Conservation (phyloP, 2,329 filamentous ascomycete species). For the Ophiostoma piceae region DNA sequence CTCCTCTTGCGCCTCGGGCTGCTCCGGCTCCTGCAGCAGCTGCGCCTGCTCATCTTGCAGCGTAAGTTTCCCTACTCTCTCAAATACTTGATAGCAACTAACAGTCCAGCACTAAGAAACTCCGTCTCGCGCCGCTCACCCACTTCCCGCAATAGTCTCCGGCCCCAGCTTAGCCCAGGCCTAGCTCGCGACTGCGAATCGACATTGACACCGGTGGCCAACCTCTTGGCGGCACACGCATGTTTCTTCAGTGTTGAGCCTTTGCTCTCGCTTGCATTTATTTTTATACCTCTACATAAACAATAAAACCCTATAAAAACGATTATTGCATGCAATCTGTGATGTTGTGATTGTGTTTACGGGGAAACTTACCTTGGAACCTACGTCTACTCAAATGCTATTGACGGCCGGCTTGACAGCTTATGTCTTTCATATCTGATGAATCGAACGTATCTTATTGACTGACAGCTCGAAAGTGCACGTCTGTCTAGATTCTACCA, state of each 20-base stretch:
- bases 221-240: background rate
- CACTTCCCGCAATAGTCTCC: conserved; percentile 6
- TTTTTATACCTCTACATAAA: conserved; percentile 26
- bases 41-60: conserved; percentile 28
- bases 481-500: background rate
- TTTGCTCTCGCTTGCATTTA: background rate
- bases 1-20: conserved; percentile 26
- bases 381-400: no score
- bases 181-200: no score
- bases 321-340: no score
- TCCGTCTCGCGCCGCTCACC: background rate
- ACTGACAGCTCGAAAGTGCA: no score
- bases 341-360: no score
- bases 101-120: conserved; percentile 13
- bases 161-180: background rate
- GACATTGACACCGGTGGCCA: background rate
- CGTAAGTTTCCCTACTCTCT: conserved; percentile 18
- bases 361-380: no score
- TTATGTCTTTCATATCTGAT: no score
- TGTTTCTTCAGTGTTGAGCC: conserved; percentile 10
- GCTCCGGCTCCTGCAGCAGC: conserved; percentile 27
- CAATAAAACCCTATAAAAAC: conserved; percentile 23
- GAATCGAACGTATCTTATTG: no score
- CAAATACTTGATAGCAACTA: background rate
- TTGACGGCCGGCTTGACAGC: no score